A percentile compares a stretch with the other conserved stretches of the same genome.
Evolutionary conservation across 129 eudicot genomes (phyloP).

Genomic region (Saposhnikovia divaricata): DNA sequence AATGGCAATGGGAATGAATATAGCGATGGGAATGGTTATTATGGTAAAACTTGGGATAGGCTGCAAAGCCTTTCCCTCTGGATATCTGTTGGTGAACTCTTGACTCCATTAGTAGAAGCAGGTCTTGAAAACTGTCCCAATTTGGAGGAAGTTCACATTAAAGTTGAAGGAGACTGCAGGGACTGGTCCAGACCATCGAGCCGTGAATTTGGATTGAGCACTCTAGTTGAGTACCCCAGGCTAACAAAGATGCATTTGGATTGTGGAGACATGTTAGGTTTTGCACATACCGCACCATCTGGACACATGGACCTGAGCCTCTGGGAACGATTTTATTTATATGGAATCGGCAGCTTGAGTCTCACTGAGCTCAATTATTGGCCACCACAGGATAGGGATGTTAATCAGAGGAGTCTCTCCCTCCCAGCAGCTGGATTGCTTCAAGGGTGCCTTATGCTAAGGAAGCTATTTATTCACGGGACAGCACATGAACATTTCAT

Average conservation of each 20-base stretch:
- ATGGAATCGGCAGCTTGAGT: constrained; percentile 45
- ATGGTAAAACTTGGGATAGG: constrained; percentile 46
- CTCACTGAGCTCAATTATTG: constrained; percentile 77
- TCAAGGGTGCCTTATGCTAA: constrained; percentile 38
- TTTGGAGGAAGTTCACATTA: constrained; percentile 62
- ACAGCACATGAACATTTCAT: constrained; percentile 87
- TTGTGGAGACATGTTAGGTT: constrained; percentile 81
- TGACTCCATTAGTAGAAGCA: constrained; percentile 50
- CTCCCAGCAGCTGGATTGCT: constrained; percentile 89
- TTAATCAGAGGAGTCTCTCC: constrained; percentile 79
- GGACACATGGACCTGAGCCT: constrained; percentile 92
- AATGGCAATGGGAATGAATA: constrained; percentile 13
- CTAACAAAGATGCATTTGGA: constrained; percentile 74
- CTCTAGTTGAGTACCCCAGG: constrained; percentile 37
- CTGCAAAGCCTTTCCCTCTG: constrained; percentile 64
- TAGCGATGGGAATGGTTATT: constrained; percentile 20
- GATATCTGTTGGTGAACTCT: constrained; percentile 78
- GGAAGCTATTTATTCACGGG: constrained; percentile 89
- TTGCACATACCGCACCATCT: constrained; percentile 84
- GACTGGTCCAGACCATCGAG: constrained; percentile 45
- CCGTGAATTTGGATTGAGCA: constrained; percentile 55
- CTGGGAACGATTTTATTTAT: constrained; percentile 84
- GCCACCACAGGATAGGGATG: constrained; percentile 97
- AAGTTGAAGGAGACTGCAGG: constrained; percentile 90
- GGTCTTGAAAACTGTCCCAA: constrained; percentile 80